Evolutionary conservation across 345 rosid genomes (phyloP).

Genomic region (Psidium guajava): DNA sequence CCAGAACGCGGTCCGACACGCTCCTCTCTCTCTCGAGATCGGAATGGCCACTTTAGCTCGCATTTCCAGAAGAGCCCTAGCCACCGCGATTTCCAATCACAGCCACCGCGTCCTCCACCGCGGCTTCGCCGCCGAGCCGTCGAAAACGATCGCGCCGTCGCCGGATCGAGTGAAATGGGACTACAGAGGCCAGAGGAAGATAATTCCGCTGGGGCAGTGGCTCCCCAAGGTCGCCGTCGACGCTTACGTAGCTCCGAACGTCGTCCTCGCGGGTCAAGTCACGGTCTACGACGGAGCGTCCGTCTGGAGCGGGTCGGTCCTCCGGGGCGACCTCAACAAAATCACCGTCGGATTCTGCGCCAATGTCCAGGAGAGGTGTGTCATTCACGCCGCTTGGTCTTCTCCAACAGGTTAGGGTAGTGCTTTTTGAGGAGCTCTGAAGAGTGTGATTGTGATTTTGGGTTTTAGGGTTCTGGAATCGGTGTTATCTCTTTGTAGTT

Average conservation of each 20-base stretch:
- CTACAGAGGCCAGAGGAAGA: slow-evolving; percentile 89
- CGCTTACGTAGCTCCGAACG: slow-evolving; percentile 90
- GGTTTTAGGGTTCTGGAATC: background rate
- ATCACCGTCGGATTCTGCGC: slow-evolving; percentile 87
- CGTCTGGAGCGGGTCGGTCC: slow-evolving; percentile 85
- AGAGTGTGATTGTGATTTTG: background rate
- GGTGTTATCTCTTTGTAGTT: background rate
- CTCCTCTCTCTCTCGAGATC: background rate
- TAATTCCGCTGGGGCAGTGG: slow-evolving; percentile 94
- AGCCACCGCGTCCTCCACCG: slow-evolving; percentile 11
- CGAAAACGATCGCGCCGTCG: slow-evolving; percentile 48
- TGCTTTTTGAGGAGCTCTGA: background rate
- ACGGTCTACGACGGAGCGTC: slow-evolving; percentile 78
- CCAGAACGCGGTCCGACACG: background rate
- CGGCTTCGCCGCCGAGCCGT: slow-evolving; percentile 16
- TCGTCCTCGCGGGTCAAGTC: slow-evolving; percentile 88
- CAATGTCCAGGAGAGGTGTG: slow-evolving; percentile 89
- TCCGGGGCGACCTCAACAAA: slow-evolving; percentile 96
- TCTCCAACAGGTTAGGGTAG: slow-evolving; percentile 71
- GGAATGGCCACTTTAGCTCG: slow-evolving; percentile 59
- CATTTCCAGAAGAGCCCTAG: slow-evolving; percentile 29
- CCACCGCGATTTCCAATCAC: slow-evolving; percentile 1
- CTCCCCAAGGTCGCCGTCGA: slow-evolving; percentile 90
- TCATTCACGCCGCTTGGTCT: slow-evolving; percentile 92
- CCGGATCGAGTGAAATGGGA: slow-evolving; percentile 93